These are phyloP conservation scores for Pseudopyricularia cyperi DNA, from an alignment of 2,329 filamentous ascomycete genomes.

Conservation along the genomic window DNA sequence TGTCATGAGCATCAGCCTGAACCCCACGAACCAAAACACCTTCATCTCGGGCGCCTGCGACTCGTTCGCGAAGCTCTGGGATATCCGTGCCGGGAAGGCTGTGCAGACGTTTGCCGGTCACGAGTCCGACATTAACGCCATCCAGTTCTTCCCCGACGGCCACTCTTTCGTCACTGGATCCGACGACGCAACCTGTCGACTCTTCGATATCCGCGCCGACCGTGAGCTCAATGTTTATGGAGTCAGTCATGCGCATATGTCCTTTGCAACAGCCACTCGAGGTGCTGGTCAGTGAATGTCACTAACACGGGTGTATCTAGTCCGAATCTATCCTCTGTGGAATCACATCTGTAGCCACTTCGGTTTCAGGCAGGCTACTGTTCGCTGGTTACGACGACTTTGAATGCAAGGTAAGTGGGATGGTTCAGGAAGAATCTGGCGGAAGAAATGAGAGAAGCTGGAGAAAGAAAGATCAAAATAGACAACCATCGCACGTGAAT, in stretches of 20 bases:
- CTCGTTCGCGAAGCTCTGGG: slow-evolving; percentile 97
- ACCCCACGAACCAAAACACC: slow-evolving; percentile 97
- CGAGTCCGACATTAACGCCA: slow-evolving; percentile 98
- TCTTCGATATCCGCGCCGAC: slow-evolving; percentile 96
- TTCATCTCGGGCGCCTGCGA: slow-evolving; percentile 99
- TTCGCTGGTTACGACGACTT: slow-evolving; percentile 99
- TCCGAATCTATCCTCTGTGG: slow-evolving; percentile 95
- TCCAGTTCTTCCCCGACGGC: slow-evolving; percentile 98
- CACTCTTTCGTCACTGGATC: slow-evolving; percentile 97
- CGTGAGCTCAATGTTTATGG: slow-evolving; percentile 60
- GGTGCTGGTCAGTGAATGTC: not conserved
- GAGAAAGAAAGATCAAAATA: not conserved
- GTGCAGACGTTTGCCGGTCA: slow-evolving; percentile 98
- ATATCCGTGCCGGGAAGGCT: slow-evolving; percentile 94
- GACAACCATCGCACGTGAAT: not conserved
- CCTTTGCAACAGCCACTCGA: not conserved
- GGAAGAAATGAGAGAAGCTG: too few species aligned
- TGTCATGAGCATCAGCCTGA: slow-evolving; percentile 99
- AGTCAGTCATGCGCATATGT: slow-evolving; percentile 29
- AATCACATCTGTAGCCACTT: slow-evolving; percentile 96
- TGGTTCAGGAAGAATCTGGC: too few species aligned
- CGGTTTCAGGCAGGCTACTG: slow-evolving; percentile 84
- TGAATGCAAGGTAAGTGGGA: slow-evolving; percentile 92
- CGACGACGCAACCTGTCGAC: slow-evolving; percentile 90
- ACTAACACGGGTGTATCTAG: slow-evolving; percentile 29